Conservation (phyloP, 2,329 filamentous ascomycete genomes). For the Xylariaceae sp. region DNA sequence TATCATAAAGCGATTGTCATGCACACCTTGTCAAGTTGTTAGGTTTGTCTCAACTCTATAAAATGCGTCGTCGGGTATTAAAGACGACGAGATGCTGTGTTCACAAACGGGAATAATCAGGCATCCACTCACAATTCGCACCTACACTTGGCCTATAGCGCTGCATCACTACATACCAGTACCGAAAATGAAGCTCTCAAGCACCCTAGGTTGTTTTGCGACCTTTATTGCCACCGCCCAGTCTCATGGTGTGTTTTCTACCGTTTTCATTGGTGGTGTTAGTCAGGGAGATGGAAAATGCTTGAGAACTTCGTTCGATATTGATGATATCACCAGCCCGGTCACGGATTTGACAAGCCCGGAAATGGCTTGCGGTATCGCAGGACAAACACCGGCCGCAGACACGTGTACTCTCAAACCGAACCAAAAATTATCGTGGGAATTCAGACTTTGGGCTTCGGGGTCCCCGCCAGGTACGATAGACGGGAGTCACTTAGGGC, state of each 20-base stretch:
- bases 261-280: constrained; percentile 12
- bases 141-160: no score
- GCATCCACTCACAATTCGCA: no score
- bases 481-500: constrained; percentile 9
- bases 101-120: background rate
- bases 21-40: no score
- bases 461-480: constrained; percentile 10
- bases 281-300: constrained; percentile 12
- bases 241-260: constrained; percentile 14
- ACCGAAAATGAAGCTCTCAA: constrained; percentile 3
- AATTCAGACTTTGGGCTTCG: constrained; percentile 13
- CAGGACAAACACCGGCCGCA: constrained; percentile 3
- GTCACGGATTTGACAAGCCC: constrained; percentile 11
- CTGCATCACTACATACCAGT: background rate
- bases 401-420: constrained; percentile 7
- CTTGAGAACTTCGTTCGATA: constrained; percentile 8
- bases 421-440: constrained; percentile 13
- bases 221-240: background rate
- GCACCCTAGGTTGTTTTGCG: background rate
- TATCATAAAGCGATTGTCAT: no score
- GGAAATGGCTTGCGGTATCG: constrained; percentile 14
- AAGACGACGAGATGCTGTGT: background rate
- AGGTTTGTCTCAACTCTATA: no score
- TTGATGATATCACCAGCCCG: constrained; percentile 9
- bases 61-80: background rate